Conservation (phyloP, 106 monocot genomes). For the Iris macrosiphon region DNA sequence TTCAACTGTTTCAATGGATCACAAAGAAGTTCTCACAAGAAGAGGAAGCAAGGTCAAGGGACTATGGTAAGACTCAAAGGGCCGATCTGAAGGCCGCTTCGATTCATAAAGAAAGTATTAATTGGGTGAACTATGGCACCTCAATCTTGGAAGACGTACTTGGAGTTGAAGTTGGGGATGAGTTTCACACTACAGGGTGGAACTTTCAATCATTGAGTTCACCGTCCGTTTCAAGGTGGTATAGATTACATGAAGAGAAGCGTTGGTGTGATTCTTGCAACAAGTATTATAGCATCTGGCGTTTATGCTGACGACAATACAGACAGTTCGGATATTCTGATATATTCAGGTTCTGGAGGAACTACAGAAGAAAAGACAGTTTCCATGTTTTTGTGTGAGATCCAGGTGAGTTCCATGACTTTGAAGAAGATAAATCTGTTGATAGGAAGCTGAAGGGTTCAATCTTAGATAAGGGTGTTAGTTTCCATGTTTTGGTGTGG, state of each 20-base stretch:
- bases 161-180: constrained; percentile 92
- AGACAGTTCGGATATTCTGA: constrained; percentile 69
- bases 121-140: constrained; percentile 34
- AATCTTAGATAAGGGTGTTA: too few relatives aligned
- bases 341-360: too few relatives aligned
- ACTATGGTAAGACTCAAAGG: constrained; percentile 13
- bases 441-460: too few relatives aligned
- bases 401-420: too few relatives aligned
- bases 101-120: constrained; percentile 42
- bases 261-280: constrained; percentile 36
- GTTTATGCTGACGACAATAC: constrained; percentile 73
- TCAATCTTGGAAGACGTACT: constrained; percentile 53
- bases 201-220: constrained; percentile 71
- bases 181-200: constrained; percentile 78
- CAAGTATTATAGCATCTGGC: constrained; percentile 76
- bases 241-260: constrained; percentile 47
- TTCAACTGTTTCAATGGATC: constrained; percentile 56
- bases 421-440: too few relatives aligned
- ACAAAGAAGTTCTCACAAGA: constrained; percentile 62
- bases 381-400: too few relatives aligned
- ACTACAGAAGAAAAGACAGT: too few relatives aligned
- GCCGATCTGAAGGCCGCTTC: constrained; percentile 47
- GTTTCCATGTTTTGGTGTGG: too few relatives aligned
- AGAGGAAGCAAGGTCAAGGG: constrained; percentile 45
- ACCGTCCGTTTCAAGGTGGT: constrained; percentile 74